phyloP scores from a whole-genome alignment of 805 yeast species.

The Tetrapisispora nanseiensis region DNA sequence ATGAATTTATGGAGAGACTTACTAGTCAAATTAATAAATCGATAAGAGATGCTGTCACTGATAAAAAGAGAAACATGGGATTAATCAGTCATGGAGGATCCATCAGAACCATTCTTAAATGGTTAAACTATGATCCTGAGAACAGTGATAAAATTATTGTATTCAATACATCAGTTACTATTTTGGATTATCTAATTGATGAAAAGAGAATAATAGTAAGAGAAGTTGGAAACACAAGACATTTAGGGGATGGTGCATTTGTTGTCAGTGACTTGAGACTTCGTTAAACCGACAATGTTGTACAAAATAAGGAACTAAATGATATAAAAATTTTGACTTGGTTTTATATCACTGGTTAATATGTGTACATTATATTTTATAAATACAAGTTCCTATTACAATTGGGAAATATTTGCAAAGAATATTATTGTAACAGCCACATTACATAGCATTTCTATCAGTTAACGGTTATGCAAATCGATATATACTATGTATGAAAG shows the following conservation, averaged over 20 bases:
- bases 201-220: conserved; percentile 36
- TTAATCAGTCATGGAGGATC: conserved; percentile 79
- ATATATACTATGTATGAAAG: too few species aligned
- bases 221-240: conserved; percentile 57
- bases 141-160: conserved; percentile 43
- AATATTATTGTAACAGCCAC: too few species aligned
- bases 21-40: conserved; percentile 36
- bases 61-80: conserved; percentile 38
- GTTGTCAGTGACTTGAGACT: conserved; percentile 40
- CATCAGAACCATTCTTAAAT: conserved; percentile 48
- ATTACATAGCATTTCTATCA: too few species aligned
- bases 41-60: conserved; percentile 29
- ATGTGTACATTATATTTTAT: too few species aligned
- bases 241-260: conserved; percentile 47
- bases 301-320: too few species aligned
- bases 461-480: too few species aligned
- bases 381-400: too few species aligned
- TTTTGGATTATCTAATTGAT: conserved; percentile 44
- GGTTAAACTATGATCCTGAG: conserved; percentile 37
- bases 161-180: conserved; percentile 64
- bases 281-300: conserved; percentile 26
- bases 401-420: too few species aligned
- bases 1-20: conserved; percentile 41
- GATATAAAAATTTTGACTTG: too few species aligned
- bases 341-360: too few species aligned